These are phyloP conservation scores for Quercus engelmannii DNA, from an alignment of 306 rosid species.

Conservation along the genomic window DNA sequence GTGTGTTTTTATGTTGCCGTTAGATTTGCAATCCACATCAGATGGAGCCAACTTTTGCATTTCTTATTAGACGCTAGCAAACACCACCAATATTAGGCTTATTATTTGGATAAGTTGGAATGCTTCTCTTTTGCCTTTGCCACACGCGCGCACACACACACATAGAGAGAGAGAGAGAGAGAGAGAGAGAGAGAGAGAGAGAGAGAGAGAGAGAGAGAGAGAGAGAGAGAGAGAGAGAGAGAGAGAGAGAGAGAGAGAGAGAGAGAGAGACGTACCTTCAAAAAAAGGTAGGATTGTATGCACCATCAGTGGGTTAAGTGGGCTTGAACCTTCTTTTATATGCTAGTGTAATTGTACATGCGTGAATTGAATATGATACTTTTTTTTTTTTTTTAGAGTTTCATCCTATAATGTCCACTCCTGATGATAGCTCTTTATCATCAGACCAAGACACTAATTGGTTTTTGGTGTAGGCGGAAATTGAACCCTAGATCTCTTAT, in stretches of 20 bases:
- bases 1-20: not conserved
- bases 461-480: too few species aligned
- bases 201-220: not conserved
- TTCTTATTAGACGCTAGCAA: not conserved
- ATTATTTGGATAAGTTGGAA: too few species aligned
- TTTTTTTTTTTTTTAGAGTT: not conserved
- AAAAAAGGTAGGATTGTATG: not conserved
- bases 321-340: not conserved
- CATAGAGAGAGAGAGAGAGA: too few species aligned
- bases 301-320: not conserved
- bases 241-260: too few species aligned
- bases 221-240: not conserved
- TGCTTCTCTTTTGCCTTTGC: not conserved
- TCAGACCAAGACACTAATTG: too few species aligned
- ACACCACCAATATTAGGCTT: not conserved
- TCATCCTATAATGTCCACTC: too few species aligned
- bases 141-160: too few species aligned
- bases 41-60: not conserved
- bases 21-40: slow-evolving; percentile 32
- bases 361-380: not conserved
- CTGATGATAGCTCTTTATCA: too few species aligned
- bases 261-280: not conserved
- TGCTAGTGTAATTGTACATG: not conserved
- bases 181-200: not conserved
- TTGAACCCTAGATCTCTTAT: too few species aligned